Percentiles rank a stretch among this genome's conserved stretches.
Conservation (phyloP, 495 filamentous ascomycete genomes). For the Aspergillus hancockii region DNA sequence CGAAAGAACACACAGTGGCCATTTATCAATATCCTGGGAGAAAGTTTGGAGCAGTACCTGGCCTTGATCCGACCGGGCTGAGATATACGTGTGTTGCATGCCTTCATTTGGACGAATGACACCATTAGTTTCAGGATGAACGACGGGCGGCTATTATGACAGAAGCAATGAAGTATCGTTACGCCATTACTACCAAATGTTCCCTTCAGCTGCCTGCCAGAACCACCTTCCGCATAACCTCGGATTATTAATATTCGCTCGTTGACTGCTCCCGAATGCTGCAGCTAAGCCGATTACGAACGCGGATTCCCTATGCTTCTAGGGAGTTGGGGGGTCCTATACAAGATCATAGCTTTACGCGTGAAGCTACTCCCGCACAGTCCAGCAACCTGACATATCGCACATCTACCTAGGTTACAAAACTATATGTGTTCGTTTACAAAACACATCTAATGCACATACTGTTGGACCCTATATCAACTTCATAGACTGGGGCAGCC, state of each 20-base stretch:
- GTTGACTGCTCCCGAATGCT: neutral
- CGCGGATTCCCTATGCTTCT: neutral
- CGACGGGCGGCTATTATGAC: neutral
- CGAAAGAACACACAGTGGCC: conserved; percentile 41
- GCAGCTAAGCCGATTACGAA: neutral
- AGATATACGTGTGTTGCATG: neutral
- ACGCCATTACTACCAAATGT: neutral
- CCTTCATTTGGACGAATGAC: neutral
- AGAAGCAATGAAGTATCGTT: neutral
- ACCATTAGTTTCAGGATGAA: neutral
- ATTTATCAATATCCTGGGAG: conserved; percentile 41
- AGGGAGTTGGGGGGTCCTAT: neutral
- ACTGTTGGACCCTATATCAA: neutral
- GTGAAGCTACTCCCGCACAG: neutral
- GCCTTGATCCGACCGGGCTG: conserved; percentile 24
- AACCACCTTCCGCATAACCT: neutral
- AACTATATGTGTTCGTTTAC: neutral
- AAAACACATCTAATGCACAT: neutral
- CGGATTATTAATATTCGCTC: neutral
- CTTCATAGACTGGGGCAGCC: neutral
- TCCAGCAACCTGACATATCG: neutral
- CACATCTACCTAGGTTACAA: neutral
- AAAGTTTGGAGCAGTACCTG: conserved; percentile 38
- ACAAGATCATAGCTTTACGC: neutral
- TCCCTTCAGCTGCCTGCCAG: neutral